Evolutionary conservation across 495 filamentous ascomycete species (phyloP).

Genomic region (Glonium stellatum): DNA sequence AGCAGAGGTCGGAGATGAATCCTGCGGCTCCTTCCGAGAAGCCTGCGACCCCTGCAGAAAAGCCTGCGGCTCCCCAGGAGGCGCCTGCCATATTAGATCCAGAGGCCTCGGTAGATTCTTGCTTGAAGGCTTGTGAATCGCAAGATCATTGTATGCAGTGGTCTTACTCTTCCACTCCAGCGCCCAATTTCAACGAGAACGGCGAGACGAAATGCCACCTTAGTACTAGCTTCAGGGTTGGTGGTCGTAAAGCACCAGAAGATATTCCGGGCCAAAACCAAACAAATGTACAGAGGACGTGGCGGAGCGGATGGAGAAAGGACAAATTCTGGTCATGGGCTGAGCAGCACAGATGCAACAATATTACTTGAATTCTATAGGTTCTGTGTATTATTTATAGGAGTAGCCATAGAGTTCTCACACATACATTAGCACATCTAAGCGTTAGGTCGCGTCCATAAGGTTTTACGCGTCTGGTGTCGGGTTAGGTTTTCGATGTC

Average conservation of each 20-base stretch:
- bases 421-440: too few relatives aligned
- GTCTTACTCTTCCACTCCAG: conserved; percentile 10
- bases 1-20: neutral
- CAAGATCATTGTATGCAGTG: conserved; percentile 13
- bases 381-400: too few relatives aligned
- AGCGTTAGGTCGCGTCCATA: too few relatives aligned
- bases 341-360: conserved; percentile 3
- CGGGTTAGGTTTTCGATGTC: too few relatives aligned
- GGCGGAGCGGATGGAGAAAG: conserved; percentile 15
- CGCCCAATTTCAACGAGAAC: conserved; percentile 18
- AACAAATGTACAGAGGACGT: neutral
- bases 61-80: neutral
- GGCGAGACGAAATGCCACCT: conserved; percentile 19
- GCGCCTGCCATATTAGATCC: neutral
- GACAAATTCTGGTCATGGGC: conserved; percentile 13
- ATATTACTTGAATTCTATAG: too few relatives aligned
- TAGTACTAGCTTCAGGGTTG: conserved; percentile 13
- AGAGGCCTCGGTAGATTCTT: conserved; percentile 13
- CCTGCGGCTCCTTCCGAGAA: neutral
- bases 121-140: conserved; percentile 7
- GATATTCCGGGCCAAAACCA: conserved; percentile 1
- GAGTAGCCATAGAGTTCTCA: too few relatives aligned
- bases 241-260: neutral
- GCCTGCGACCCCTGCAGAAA: too few relatives aligned
- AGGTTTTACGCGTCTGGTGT: too few relatives aligned